Evolutionary conservation across 768 basidiomycete species (phyloP).

Genomic region (Phylloporus arenicola): DNA sequence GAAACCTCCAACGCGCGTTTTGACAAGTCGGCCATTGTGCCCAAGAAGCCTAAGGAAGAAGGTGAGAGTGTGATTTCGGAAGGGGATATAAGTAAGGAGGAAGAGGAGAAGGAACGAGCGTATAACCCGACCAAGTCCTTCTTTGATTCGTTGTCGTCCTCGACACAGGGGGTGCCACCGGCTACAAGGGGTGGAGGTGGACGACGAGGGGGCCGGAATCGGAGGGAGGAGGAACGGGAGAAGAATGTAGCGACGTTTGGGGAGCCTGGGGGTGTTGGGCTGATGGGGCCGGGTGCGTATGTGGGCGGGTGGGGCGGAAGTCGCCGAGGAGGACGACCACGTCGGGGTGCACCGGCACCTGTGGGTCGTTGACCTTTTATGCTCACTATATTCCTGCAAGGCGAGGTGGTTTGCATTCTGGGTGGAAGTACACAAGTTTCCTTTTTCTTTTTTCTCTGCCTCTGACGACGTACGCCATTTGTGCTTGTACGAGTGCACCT

Average conservation of each 20-base stretch:
- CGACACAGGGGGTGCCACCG: slow-evolving; percentile 34
- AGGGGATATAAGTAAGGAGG: slow-evolving; percentile 27
- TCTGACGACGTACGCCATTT: too few relatives aligned
- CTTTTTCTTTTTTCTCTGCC: too few relatives aligned
- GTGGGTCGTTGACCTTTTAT: slow-evolving; percentile 17
- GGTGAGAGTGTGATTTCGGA: slow-evolving; percentile 32
- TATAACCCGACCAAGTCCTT: slow-evolving; percentile 78
- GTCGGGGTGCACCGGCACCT: slow-evolving; percentile 26
- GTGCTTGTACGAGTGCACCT: too few relatives aligned
- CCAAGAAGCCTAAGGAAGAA: slow-evolving; percentile 30
- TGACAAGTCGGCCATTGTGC: slow-evolving; percentile 60
- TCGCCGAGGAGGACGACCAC: slow-evolving; percentile 40
- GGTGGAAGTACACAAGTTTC: too few relatives aligned
- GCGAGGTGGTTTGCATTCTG: too few relatives aligned
- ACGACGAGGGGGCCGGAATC: slow-evolving; percentile 51
- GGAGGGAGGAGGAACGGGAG: slow-evolving; percentile 79
- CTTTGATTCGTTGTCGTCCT: slow-evolving; percentile 66
- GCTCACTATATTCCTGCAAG: too few relatives aligned
- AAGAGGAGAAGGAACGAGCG: slow-evolving; percentile 41
- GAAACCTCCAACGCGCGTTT: slow-evolving; percentile 71
- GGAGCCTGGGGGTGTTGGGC: slow-evolving; percentile 72
- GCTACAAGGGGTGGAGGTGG: slow-evolving; percentile 35
- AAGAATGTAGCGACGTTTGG: slow-evolving; percentile 85
- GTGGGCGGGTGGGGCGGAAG: slow-evolving; percentile 77
- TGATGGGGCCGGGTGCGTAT: slow-evolving; percentile 74